Evolutionary conservation across 2,329 filamentous ascomycete species (phyloP), one percentile per base, ranked within the genome.

Genomic region (Bipolaris bicolor): DNA sequence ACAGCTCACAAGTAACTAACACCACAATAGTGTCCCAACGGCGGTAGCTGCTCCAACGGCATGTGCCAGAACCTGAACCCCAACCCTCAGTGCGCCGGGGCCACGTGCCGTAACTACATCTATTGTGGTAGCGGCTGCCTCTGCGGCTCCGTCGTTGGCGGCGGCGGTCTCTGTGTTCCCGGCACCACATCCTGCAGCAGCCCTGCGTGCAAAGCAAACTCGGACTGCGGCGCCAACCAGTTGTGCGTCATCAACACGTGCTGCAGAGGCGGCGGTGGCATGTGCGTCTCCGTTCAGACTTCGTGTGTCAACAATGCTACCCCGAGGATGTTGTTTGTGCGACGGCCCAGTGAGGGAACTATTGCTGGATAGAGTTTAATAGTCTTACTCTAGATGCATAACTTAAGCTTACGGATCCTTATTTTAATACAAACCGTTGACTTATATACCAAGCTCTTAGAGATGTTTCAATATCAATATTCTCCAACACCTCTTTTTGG

Each of bases 251-350:
- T 54, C 1, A 40, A 26, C 0, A 49, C 51, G 6, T 54, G 51
- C 51, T 54, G 51, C 15, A n/a, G 43, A 2, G 33, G 44, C 0
- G 34, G 43, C 11, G 47, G 41, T 1, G 48, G 51, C 15, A 36
- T 54, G 1, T 16, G 18, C 3, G 34, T 39, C 4, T 0, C 18
- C 10, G 29, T 31, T 31, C 1, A 31, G 34, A 5, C 20, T 24
- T 10, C 13, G 0, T 54, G 51, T 29, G 0, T 5, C 1, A 49
- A 54, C 5, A 3, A 1, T n/a, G 15, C 13, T 16, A 2, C 3
- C 18, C 36, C 51, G 11, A 54, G 9, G 5, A 16, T 16, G 36
- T 40, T 49, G 11, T 54, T 54, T 41, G 44, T 34, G n/a, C 39
- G 51, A 5, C 15, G 33, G 13, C 34, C 34, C 1, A 24, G 34